These are phyloP conservation scores for Paragyromitra xinjiangensis DNA, from an alignment of 495 filamentous ascomycete species.

Conservation along the genomic window DNA sequence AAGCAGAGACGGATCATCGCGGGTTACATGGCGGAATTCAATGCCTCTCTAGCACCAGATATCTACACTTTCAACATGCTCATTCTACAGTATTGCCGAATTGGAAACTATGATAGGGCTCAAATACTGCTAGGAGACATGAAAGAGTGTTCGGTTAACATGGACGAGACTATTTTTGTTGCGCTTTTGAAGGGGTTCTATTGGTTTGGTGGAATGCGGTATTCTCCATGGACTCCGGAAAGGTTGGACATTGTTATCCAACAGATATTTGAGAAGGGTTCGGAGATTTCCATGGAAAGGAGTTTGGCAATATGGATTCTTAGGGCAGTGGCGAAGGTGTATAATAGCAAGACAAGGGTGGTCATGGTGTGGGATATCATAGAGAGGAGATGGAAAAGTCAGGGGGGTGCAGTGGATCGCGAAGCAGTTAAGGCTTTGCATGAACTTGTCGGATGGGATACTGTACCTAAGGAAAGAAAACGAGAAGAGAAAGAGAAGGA, in stretches of 20 bases:
- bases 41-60: conserved; percentile 69
- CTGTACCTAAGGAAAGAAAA: neutral
- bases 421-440: conserved; percentile 1
- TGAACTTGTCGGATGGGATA: conserved; percentile 23
- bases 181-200: conserved; percentile 79
- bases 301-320: conserved; percentile 48
- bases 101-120: conserved; percentile 62
- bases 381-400: conserved; percentile 14
- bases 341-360: conserved; percentile 40
- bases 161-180: conserved; percentile 71
- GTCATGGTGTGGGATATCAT: conserved; percentile 41
- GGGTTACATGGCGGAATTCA: conserved; percentile 60
- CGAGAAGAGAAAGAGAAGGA: neutral
- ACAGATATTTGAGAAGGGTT: conserved; percentile 31
- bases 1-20: conserved; percentile 60
- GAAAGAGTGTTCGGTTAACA: conserved; percentile 65
- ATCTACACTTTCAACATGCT: conserved; percentile 72
- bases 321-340: conserved; percentile 47
- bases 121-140: conserved; percentile 72
- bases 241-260: conserved; percentile 61
- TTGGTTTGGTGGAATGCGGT: conserved; percentile 69
- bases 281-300: conserved; percentile 25
- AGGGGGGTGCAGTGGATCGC: conserved; percentile 40
- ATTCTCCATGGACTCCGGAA: conserved; percentile 71
- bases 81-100: conserved; percentile 60